Conservation (phyloP, 495 filamentous ascomycete species). For the Penicillium dipodomyicola region DNA sequence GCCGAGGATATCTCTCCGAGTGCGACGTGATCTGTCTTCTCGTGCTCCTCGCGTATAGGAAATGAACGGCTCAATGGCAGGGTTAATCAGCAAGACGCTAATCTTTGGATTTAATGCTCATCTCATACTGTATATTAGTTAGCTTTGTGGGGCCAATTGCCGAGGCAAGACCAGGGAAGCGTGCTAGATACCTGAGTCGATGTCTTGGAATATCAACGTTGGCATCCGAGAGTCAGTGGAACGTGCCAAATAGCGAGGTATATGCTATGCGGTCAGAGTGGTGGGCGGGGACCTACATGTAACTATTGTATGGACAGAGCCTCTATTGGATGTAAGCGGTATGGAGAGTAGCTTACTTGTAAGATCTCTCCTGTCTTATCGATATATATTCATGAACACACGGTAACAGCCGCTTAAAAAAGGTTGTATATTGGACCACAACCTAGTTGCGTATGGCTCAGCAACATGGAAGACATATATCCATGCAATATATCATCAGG, state of each 20-base stretch:
- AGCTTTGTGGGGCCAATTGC: neutral
- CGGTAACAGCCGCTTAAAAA: neutral
- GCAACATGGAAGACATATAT: neutral
- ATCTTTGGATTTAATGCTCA: neutral
- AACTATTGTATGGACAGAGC: neutral
- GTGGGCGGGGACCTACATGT: neutral
- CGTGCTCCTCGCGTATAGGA: neutral
- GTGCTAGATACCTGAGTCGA: conserved; percentile 12
- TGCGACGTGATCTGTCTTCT: neutral
- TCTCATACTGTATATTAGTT: conserved; percentile 1
- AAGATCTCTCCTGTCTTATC: neutral
- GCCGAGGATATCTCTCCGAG: neutral
- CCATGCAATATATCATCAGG: neutral
- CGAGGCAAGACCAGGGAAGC: neutral
- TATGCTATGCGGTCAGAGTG: neutral
- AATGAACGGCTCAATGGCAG: conserved; percentile 2
- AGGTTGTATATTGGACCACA: neutral
- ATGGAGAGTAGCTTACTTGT: neutral
- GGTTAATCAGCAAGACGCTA: neutral
- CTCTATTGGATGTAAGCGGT: neutral
- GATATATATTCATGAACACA: neutral
- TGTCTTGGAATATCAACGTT: conserved; percentile 6
- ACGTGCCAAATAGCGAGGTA: conserved; percentile 4
- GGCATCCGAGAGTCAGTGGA: conserved; percentile 2
- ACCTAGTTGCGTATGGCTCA: neutral